Evolutionary conservation across 208 protist species (phyloP).

Genomic region (Balamuthia mandrillaris): DNA sequence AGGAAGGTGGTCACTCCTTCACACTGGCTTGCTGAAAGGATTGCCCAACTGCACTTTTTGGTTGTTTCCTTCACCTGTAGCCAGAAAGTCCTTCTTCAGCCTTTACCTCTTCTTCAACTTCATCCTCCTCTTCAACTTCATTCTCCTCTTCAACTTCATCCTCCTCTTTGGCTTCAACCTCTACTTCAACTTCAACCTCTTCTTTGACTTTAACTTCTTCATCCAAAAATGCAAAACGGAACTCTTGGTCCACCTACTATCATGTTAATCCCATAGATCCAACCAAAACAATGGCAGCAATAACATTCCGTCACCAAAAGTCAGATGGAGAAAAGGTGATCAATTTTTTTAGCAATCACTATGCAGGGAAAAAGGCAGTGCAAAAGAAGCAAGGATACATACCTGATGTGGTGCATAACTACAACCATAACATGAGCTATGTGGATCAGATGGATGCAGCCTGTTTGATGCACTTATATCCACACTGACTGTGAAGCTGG

Average conservation of each 20-base stretch:
- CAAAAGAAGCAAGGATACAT: not conserved
- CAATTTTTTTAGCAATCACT: not conserved
- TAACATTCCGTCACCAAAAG: not conserved
- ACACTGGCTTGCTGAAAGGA: not conserved
- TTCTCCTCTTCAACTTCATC: too few species aligned
- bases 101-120: too few species aligned
- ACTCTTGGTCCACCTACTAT: not conserved
- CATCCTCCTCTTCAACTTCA: too few species aligned
- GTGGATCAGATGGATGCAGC: not conserved
- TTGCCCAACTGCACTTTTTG: not conserved
- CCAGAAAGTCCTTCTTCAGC: too few species aligned
- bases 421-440: conserved; percentile 5
- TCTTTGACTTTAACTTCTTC: too few species aligned
- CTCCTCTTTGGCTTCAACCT: too few species aligned
- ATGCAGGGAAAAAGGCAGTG: not conserved
- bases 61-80: not conserved
- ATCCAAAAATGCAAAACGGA: too few species aligned
- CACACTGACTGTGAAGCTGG: not conserved
- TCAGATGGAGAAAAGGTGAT: not conserved
- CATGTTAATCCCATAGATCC: not conserved
- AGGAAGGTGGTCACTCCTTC: not conserved
- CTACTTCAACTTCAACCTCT: too few species aligned
- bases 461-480: not conserved
- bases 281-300: not conserved
- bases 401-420: not conserved